Evolutionary conservation across 177 flowering plant species (phyloP).

Genomic region (Telopea speciosissima): DNA sequence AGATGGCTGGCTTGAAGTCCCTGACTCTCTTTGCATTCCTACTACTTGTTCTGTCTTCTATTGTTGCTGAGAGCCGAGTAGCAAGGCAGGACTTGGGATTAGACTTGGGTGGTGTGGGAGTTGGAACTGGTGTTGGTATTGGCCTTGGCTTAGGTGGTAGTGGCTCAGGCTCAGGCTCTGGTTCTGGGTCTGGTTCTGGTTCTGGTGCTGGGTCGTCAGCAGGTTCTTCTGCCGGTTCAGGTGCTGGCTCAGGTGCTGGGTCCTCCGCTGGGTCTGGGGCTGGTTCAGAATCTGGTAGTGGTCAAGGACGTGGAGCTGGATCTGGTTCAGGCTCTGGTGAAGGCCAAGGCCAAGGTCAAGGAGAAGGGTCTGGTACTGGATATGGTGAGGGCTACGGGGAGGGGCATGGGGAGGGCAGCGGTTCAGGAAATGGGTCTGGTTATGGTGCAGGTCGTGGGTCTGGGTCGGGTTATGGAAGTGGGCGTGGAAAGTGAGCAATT

Average conservation of each 20-base stretch:
- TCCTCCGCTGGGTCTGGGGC: not conserved
- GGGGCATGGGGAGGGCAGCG: too few species aligned
- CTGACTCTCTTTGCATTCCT: not conserved
- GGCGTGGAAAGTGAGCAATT: not conserved
- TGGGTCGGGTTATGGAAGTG: not conserved
- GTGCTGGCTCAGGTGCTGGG: too few species aligned
- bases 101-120: not conserved
- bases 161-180: not conserved
- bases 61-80: not conserved
- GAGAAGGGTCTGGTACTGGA: not conserved
- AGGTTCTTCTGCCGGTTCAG: too few species aligned
- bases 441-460: conserved; percentile 2
- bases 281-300: not conserved
- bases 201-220: not conserved
- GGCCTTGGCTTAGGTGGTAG: not conserved
- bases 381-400: not conserved
- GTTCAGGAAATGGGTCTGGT: not conserved
- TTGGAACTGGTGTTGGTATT: not conserved
- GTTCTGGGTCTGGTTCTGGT: not conserved
- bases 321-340: not conserved
- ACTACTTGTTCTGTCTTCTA: not conserved
- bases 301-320: not conserved
- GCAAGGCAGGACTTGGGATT: not conserved
- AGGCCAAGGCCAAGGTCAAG: not conserved
- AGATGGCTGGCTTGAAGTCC: not conserved